These are phyloP conservation scores for Candida sanyaensis DNA, from an alignment of 1,139 yeast species.

Conservation along the genomic window DNA sequence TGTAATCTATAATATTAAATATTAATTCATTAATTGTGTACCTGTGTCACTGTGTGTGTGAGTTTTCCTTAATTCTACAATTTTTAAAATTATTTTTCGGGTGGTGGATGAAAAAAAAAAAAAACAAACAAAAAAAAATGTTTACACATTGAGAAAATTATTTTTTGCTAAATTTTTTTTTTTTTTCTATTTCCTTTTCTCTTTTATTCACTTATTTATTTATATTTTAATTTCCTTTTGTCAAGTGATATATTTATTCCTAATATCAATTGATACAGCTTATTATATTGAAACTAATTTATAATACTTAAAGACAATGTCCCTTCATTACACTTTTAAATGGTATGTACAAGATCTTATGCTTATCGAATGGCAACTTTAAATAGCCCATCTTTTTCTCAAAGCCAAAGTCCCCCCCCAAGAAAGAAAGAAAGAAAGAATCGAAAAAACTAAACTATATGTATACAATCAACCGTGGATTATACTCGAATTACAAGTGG, in stretches of 20 bases:
- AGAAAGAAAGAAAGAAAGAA: no score
- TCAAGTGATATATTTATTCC: not conserved
- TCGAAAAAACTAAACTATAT: no score
- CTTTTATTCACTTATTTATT: not conserved
- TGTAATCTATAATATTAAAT: no score
- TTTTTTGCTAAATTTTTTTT: not conserved
- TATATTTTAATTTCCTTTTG: not conserved
- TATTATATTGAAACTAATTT: not conserved
- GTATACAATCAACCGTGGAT: no score
- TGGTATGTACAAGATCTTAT: slow-evolving; percentile 24
- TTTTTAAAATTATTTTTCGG: no score
- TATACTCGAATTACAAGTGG: no score
- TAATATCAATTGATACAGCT: not conserved
- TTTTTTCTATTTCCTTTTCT: not conserved
- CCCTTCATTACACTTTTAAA: slow-evolving; percentile 29
- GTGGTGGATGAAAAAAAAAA: not conserved
- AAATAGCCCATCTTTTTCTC: no score
- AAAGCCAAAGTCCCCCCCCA: not conserved
- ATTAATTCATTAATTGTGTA: no score
- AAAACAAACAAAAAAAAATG: not conserved
- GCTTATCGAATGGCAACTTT: no score
- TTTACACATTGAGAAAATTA: not conserved
- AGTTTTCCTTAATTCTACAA: no score
- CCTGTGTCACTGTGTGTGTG: no score
- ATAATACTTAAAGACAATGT: slow-evolving; percentile 17